These are phyloP conservation scores for Arachnomyces sp. DNA, from an alignment of 2,329 filamentous ascomycete genomes.

Conservation along the genomic window DNA sequence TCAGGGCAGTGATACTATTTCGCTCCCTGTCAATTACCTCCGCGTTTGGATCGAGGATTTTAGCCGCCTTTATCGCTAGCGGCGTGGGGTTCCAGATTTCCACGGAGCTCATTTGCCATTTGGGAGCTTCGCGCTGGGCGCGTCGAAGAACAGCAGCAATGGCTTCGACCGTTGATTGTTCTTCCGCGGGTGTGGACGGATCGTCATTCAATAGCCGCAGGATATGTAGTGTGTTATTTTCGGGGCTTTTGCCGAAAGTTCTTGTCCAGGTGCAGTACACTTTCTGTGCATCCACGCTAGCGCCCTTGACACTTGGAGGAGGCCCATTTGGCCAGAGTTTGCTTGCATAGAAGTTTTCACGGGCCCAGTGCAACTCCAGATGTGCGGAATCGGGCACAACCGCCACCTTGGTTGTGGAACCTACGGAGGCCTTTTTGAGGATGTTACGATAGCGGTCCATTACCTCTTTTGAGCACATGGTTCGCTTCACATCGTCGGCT, in stretches of 20 bases:
- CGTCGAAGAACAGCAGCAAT: conserved; percentile 58
- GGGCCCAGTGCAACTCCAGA: conserved; percentile 68
- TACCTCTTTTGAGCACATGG: conserved; percentile 54
- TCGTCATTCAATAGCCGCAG: conserved; percentile 36
- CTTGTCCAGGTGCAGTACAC: conserved; percentile 37
- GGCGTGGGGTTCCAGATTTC: conserved; percentile 77
- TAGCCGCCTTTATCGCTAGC: conserved; percentile 39
- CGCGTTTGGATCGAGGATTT: conserved; percentile 28
- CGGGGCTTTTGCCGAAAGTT: conserved; percentile 28
- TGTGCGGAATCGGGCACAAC: conserved; percentile 61
- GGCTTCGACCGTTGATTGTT: conserved; percentile 44
- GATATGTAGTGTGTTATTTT: conserved; percentile 36
- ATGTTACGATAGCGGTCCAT: conserved; percentile 58
- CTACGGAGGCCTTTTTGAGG: conserved; percentile 44
- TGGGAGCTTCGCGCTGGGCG: conserved; percentile 62
- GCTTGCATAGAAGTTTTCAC: conserved; percentile 69
- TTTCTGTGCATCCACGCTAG: conserved; percentile 46
- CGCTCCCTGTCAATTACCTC: conserved; percentile 39
- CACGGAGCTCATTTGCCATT: conserved; percentile 64
- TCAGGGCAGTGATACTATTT: conserved; percentile 39
- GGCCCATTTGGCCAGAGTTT: conserved; percentile 48
- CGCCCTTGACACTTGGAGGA: conserved; percentile 59
- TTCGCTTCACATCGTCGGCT: conserved; percentile 25
- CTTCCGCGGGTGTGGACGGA: conserved; percentile 31
- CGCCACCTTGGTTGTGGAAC: conserved; percentile 50